Evolutionary conservation across 768 basidiomycete genomes (phyloP).

Genomic region (Lenzites betulinus): DNA sequence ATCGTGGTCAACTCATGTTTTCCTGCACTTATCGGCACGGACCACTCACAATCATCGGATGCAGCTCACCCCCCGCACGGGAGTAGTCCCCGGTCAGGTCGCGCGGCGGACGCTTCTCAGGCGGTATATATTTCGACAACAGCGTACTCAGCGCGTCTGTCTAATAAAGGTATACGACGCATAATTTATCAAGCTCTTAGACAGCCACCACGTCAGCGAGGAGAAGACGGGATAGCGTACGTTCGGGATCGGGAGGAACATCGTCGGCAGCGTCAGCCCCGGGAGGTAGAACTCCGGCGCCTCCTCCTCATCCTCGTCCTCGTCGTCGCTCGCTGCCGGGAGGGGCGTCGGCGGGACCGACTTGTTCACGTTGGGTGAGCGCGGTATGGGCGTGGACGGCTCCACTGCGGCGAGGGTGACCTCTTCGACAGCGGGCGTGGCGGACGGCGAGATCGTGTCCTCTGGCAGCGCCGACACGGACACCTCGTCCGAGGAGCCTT

Average conservation of each 20-base stretch:
- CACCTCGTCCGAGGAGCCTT: constrained; percentile 37
- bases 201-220: constrained; percentile 65
- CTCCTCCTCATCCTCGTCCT: constrained; percentile 53
- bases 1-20: too few species aligned
- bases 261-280: constrained; percentile 66
- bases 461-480: constrained; percentile 43
- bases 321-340: constrained; percentile 35
- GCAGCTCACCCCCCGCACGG: constrained; percentile 66
- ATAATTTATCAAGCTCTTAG: constrained; percentile 41
- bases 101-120: constrained; percentile 71
- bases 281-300: constrained; percentile 65
- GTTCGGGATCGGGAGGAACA: constrained; percentile 90
- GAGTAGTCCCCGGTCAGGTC: constrained; percentile 69
- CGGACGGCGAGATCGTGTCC: constrained; percentile 16
- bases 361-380: constrained; percentile 50
- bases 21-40: too few species aligned
- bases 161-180: constrained; percentile 50
- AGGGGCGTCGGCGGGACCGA: constrained; percentile 53
- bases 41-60: constrained; percentile 81
- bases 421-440: constrained; percentile 43
- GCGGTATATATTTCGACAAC: constrained; percentile 81
- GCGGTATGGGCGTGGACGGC: constrained; percentile 18
- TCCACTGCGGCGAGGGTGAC: constrained; percentile 40
- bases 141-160: constrained; percentile 83
- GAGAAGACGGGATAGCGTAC: constrained; percentile 63